These are phyloP conservation scores for Talaromyces sp. DNA, from an alignment of 2,329 filamentous ascomycete species.

Conservation along the genomic window DNA sequence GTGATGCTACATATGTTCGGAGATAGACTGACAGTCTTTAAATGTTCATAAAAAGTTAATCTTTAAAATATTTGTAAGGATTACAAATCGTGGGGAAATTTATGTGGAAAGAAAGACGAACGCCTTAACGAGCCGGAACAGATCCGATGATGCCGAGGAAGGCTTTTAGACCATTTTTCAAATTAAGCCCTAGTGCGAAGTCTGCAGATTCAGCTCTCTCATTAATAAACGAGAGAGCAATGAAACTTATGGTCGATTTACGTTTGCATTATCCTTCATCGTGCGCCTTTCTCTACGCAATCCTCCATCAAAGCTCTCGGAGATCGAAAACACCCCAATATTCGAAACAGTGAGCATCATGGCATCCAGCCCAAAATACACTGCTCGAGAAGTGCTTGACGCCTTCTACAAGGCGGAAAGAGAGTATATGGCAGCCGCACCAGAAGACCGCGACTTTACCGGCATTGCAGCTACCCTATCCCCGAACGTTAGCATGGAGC, in stretches of 20 bases:
- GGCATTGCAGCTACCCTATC: conserved; percentile 25
- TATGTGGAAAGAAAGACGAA: background rate
- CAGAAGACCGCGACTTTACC: conserved; percentile 26
- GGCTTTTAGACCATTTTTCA: background rate
- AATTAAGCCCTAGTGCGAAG: background rate
- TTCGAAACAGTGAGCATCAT: background rate
- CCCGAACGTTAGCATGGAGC: conserved; percentile 22
- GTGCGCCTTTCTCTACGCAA: background rate
- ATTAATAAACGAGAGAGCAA: background rate
- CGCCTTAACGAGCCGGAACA: background rate
- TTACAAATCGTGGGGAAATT: background rate
- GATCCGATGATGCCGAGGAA: background rate
- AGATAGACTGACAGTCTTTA: background rate
- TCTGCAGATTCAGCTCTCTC: background rate
- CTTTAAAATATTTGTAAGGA: background rate
- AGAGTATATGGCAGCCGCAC: conserved; percentile 28
- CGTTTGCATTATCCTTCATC: background rate
- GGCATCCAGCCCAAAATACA: conserved; percentile 14
- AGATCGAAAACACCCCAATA: background rate
- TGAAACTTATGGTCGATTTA: background rate
- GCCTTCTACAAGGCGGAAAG: conserved; percentile 33
- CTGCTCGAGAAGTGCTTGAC: conserved; percentile 22
- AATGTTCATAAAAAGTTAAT: background rate
- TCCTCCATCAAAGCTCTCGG: background rate
- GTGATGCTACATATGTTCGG: background rate